Base-by-base conservation (phyloP, 139 green algal species). In the Coelastrella sp. region DNA sequence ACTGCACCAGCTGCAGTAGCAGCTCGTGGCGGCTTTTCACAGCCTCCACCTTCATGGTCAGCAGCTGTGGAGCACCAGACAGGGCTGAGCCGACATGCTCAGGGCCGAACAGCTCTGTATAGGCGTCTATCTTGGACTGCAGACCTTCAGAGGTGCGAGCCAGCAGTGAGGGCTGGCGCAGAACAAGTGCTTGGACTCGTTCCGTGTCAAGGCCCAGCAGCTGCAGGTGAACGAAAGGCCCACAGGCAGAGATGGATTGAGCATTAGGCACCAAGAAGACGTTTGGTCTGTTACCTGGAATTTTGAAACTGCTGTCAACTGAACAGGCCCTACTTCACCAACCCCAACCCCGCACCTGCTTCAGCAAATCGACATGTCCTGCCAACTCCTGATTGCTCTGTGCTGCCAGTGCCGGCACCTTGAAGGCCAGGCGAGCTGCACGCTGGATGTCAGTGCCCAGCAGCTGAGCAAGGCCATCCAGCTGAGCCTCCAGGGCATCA, bases 381-480 rank as follows among this genome's bases (percentile, higher is more conserved):
- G 56, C 22, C 63, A 91, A 78, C 65, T 91, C 87, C 63, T 87
- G 35, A 15, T n/a, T 78, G 56, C 10, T 79, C 12, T 59, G 20
- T 19, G 79, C 87, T n/a, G 87, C 87, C 27, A 91, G 87, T 6
- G 87, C 87, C 9, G 87, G 87, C 27, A 91, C 87, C 87, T 91
- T 91, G 78, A 91, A 91, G 0, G 87, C 87, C 65, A 91, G 78
- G 4, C 87, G 78, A 7, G 70, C 78, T n/a, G 87, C 87, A 6
- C 78, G 78, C 65, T 86, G 78, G 19, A 91, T 63, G 78, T 91
- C 75, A 27, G 25, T 19, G n/a, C 65, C 87, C 35, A 91, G 87
- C 65, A 91, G 65, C 17, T 82, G 65, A 49, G 87, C 78, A 22
- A 91, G 78, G 6, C 63, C 78, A 8, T 57, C 56, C 78, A 91